Conservation (phyloP, 495 filamentous ascomycete species). For the Astrothelium macrocarpum region DNA sequence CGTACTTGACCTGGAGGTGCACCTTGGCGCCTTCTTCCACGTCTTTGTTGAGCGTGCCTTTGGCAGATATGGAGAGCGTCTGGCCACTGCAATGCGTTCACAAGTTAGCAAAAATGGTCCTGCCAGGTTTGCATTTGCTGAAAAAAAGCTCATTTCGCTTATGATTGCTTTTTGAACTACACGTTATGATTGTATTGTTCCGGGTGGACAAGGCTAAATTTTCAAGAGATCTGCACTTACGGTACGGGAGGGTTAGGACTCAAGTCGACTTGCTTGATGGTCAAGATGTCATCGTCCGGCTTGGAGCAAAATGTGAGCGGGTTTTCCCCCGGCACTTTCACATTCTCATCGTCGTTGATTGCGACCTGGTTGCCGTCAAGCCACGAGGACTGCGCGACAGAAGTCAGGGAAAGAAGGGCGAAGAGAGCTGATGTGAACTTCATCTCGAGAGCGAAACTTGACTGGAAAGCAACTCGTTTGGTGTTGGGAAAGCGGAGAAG, state of each 20-base stretch:
- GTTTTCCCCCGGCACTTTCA: slow-evolving; percentile 60
- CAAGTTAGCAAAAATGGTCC: not conserved
- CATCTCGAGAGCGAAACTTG: slow-evolving; percentile 17
- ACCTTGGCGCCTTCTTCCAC: slow-evolving; percentile 73
- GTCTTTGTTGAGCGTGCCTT: slow-evolving; percentile 55
- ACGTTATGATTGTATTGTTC: slow-evolving; percentile 1
- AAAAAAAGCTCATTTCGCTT: not conserved
- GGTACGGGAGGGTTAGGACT: slow-evolving; percentile 75
- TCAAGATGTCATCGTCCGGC: slow-evolving; percentile 52
- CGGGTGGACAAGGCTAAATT: not conserved
- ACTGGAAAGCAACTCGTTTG: not conserved
- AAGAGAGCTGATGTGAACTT: slow-evolving; percentile 20
- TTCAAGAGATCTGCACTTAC: slow-evolving; percentile 46
- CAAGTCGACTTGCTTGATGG: slow-evolving; percentile 71
- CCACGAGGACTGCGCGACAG: slow-evolving; percentile 21
- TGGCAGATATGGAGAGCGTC: slow-evolving; percentile 67
- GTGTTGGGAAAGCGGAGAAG: too few species aligned
- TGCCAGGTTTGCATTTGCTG: not conserved
- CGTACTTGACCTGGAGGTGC: slow-evolving; percentile 81
- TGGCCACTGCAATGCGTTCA: slow-evolving; percentile 49
- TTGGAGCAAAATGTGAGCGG: slow-evolving; percentile 64
- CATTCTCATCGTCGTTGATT: slow-evolving; percentile 22
- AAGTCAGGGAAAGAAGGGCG: slow-evolving; percentile 21
- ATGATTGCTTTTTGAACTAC: not conserved
- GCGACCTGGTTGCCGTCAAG: slow-evolving; percentile 16